Percentiles rank a stretch among this genome's conserved stretches.
These are phyloP conservation scores for Peronosclerospora sorghi DNA, from an alignment of 352 stramenopile species.

Conservation along the genomic window DNA sequence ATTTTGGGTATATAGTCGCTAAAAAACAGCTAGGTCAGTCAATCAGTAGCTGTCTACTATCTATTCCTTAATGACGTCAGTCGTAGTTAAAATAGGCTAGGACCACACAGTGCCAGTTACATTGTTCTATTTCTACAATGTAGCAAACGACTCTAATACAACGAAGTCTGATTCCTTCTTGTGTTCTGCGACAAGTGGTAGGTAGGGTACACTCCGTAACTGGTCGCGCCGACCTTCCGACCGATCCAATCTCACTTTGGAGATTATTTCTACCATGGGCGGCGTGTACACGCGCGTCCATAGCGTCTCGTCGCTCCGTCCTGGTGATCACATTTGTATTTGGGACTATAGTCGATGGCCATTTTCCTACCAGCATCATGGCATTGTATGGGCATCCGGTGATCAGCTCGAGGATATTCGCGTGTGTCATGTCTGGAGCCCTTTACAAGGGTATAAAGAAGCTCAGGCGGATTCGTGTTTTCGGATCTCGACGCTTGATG, in stretches of 20 bases:
- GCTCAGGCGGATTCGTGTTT: constrained; percentile 68
- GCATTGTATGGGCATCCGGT: constrained; percentile 54
- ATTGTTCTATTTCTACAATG: too few species aligned
- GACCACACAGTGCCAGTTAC: too few species aligned
- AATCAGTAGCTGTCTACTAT: too few species aligned
- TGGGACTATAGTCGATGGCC: constrained; percentile 71
- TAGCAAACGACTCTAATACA: too few species aligned
- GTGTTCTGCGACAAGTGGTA: too few species aligned
- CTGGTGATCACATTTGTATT: constrained; percentile 63
- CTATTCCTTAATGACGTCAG: too few species aligned
- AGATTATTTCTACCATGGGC: constrained; percentile 22
- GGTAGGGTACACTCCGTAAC: background rate
- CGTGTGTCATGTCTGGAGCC: constrained; percentile 68
- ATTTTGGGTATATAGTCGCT: too few species aligned
- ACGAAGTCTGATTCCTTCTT: too few species aligned
- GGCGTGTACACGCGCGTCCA: constrained; percentile 57
- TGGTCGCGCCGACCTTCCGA: background rate
- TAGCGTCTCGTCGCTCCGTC: constrained; percentile 39
- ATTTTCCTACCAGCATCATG: constrained; percentile 68
- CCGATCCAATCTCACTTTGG: background rate
- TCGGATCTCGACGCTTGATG: constrained; percentile 57
- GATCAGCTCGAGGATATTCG: constrained; percentile 33
- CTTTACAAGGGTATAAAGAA: constrained; percentile 35
- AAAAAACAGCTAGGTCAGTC: too few species aligned
- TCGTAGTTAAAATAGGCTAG: too few species aligned